These are phyloP conservation scores for Tardiomyces depauwii DNA, from an alignment of 1,139 yeast species.

Conservation along the genomic window DNA sequence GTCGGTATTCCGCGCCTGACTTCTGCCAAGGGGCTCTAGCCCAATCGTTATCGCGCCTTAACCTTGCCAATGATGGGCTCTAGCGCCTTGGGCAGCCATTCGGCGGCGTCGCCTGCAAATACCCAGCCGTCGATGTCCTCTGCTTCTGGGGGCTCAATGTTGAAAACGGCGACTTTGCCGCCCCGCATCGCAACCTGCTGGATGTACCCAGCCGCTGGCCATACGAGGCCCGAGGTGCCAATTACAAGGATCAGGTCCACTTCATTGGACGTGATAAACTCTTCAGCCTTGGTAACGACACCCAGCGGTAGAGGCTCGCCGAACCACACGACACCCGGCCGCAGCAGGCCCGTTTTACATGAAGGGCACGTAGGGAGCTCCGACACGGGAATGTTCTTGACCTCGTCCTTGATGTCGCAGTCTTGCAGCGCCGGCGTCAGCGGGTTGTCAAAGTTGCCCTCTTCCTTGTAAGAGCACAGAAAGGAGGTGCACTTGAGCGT, in stretches of 20 bases:
- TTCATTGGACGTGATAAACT: conserved; percentile 44
- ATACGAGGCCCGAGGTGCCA: conserved; percentile 76
- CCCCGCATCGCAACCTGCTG: conserved; percentile 63
- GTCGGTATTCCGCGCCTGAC: too few species aligned
- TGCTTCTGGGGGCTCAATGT: conserved; percentile 43
- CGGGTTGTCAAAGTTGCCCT: conserved; percentile 47
- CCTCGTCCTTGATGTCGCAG: conserved; percentile 14
- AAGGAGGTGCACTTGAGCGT: conserved; percentile 65
- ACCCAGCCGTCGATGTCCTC: conserved; percentile 48
- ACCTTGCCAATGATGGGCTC: conserved; percentile 31
- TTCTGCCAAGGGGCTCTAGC: too few species aligned
- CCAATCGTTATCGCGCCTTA: not conserved
- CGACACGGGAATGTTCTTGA: conserved; percentile 27
- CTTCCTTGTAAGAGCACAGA: conserved; percentile 50
- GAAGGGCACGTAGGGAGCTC: conserved; percentile 71
- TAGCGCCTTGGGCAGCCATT: conserved; percentile 53
- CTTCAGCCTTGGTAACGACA: conserved; percentile 56
- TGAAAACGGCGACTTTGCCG: conserved; percentile 76
- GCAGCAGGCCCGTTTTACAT: conserved; percentile 47
- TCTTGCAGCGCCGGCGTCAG: conserved; percentile 44
- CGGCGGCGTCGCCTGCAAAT: conserved; percentile 73
- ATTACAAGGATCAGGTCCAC: conserved; percentile 71
- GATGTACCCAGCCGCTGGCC: conserved; percentile 89
- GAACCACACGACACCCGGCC: conserved; percentile 93
- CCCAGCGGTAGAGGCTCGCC: conserved; percentile 70